Evolutionary conservation across 177 flowering plant genomes (phyloP).

Genomic region (Vitis hybrid): DNA sequence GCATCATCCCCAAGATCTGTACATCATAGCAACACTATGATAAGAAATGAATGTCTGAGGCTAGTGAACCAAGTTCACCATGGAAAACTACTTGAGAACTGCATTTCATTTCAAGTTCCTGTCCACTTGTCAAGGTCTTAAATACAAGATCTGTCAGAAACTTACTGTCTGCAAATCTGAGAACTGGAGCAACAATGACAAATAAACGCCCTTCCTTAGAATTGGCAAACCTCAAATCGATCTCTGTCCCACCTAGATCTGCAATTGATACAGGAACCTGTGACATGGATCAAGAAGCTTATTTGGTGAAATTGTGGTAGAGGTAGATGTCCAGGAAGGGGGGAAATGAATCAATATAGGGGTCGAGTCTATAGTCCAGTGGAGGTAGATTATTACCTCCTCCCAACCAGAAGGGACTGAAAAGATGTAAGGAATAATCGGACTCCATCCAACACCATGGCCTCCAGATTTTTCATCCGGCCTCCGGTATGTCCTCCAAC

Average conservation of each 20-base stretch:
- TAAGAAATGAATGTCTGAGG: not conserved
- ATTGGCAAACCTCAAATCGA: slow-evolving; percentile 85
- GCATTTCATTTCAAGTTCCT: not conserved
- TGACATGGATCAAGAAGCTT: not conserved
- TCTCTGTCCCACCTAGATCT: slow-evolving; percentile 95
- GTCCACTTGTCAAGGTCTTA: not conserved
- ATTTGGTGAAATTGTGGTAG: not conserved
- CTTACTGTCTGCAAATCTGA: slow-evolving; percentile 80
- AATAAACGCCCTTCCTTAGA: slow-evolving; percentile 73
- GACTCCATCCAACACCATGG: slow-evolving; percentile 99
- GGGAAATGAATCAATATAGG: not conserved
- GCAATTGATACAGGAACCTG: slow-evolving; percentile 98
- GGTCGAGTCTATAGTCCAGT: not conserved
- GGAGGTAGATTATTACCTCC: slow-evolving; percentile 50
- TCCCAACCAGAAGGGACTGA: slow-evolving; percentile 84
- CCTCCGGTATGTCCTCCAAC: slow-evolving; percentile 96
- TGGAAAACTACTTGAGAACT: not conserved
- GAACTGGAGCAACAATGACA: slow-evolving; percentile 95
- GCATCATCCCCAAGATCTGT: slow-evolving; percentile 73
- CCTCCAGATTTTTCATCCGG: slow-evolving; percentile 99
- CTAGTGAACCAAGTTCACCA: not conserved
- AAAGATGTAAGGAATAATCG: slow-evolving; percentile 80
- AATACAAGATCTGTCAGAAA: not conserved
- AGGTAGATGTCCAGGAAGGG: not conserved
- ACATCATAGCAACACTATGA: slow-evolving; percentile 2